phyloP scores from a whole-genome alignment of 2,329 filamentous ascomycete genomes.

The Scleromitrula shiraiana region DNA sequence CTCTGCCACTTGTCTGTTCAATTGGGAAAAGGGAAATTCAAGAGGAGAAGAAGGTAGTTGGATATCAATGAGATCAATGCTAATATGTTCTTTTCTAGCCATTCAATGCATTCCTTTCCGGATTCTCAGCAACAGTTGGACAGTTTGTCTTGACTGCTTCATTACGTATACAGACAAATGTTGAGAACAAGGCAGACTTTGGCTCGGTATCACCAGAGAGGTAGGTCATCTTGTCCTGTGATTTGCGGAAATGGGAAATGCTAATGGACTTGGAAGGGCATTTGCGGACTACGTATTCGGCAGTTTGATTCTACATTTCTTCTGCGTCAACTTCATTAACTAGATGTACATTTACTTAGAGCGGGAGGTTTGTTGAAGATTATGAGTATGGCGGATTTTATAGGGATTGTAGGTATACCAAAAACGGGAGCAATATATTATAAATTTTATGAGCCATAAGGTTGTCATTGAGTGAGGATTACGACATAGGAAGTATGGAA shows the following conservation, averaged over 20 bases:
- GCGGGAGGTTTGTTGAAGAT: background rate
- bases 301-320: constrained; percentile 93
- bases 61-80: background rate
- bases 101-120: constrained; percentile 96
- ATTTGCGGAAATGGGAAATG: background rate
- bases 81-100: constrained; percentile 54
- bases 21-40: too few relatives aligned
- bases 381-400: background rate
- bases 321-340: constrained; percentile 99
- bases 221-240: constrained; percentile 36
- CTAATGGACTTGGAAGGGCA: constrained; percentile 48
- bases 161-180: constrained; percentile 85
- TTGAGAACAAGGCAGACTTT: constrained; percentile 73
- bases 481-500: background rate
- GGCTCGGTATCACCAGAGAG: constrained; percentile 70
- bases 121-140: constrained; percentile 88
- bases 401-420: constrained; percentile 12
- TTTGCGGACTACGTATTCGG: constrained; percentile 96
- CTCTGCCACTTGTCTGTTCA: too few relatives aligned
- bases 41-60: too few relatives aligned
- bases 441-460: background rate
- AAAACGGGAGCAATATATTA: constrained; percentile 6
- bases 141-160: constrained; percentile 91
- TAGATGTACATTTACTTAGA: constrained; percentile 36
- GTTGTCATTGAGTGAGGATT: background rate